A percentile compares a stretch with the other conserved stretches of the same genome.
Conservation (phyloP, 202 grass and related monocot genomes). For the Zoysia matrella region DNA sequence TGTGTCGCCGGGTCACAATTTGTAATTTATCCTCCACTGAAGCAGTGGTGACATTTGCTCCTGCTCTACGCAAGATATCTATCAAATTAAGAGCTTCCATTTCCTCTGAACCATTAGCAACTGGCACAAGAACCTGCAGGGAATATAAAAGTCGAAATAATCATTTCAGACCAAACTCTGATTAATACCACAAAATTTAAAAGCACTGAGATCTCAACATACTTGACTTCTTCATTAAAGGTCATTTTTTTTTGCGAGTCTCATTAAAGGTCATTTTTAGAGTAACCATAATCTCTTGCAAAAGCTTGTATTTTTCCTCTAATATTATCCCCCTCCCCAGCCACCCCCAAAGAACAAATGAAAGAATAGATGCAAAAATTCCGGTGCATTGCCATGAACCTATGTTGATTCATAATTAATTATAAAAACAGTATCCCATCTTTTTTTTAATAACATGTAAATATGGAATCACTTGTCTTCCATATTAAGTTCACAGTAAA, state of each 20-base stretch:
- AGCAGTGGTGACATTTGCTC: slow-evolving; percentile 67
- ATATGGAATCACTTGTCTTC: neutral
- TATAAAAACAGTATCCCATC: neutral
- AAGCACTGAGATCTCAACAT: slow-evolving; percentile 8
- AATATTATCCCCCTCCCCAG: neutral
- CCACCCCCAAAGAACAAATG: neutral
- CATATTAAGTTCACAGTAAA: neutral
- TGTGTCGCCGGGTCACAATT: slow-evolving; percentile 64
- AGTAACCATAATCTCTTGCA: neutral
- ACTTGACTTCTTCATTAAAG: neutral
- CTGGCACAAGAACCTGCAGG: slow-evolving; percentile 70
- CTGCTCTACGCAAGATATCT: slow-evolving; percentile 62
- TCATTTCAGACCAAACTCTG: slow-evolving; percentile 6
- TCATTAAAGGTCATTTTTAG: neutral
- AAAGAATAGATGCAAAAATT: neutral
- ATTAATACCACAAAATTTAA: slow-evolving; percentile 22
- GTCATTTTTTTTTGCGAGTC: neutral
- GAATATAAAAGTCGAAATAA: neutral
- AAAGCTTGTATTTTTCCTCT: neutral
- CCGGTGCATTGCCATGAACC: neutral
- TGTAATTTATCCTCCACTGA: slow-evolving; percentile 67
- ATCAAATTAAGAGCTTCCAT: slow-evolving; percentile 68
- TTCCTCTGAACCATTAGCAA: slow-evolving; percentile 76
- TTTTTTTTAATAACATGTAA: neutral
- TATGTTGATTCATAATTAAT: slow-evolving; percentile 8